Evolutionary conservation across 208 protist species (phyloP).

Genomic region (Spongospora subterranea): DNA sequence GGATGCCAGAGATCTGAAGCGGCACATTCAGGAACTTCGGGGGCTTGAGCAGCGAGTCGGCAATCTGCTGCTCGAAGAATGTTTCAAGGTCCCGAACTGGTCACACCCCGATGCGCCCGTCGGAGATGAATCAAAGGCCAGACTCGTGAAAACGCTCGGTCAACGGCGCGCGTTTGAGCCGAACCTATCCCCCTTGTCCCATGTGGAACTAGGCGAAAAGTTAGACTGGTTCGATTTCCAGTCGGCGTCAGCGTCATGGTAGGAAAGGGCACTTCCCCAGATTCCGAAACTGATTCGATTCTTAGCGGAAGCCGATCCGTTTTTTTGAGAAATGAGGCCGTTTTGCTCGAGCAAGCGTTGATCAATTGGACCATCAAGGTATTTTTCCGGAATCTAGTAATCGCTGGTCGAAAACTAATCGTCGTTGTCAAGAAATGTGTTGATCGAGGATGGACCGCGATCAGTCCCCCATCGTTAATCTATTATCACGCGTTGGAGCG

Average conservation of each 20-base stretch:
- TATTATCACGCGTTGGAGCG: conserved; percentile 69
- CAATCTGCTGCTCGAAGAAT: conserved; percentile 36
- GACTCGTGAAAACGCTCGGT: conserved; percentile 8
- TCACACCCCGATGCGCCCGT: not conserved
- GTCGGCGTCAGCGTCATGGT: not conserved
- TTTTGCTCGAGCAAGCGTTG: conserved; percentile 77
- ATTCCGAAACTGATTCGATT: not conserved
- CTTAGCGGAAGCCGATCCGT: not conserved
- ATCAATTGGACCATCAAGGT: conserved; percentile 73
- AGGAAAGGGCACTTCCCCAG: not conserved
- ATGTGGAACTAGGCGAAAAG: conserved; percentile 13
- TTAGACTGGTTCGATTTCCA: conserved; percentile 52
- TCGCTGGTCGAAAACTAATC: not conserved
- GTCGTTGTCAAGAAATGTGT: not conserved
- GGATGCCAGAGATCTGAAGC: not conserved
- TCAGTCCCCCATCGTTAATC: conserved; percentile 76
- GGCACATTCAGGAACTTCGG: conserved; percentile 20
- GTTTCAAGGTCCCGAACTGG: conserved; percentile 31
- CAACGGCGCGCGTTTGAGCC: not conserved
- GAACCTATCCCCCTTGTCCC: not conserved
- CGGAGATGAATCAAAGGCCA: not conserved
- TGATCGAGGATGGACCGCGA: conserved; percentile 66
- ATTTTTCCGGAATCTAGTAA: not conserved
- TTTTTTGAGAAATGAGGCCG: conserved; percentile 72
- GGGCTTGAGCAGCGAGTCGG: conserved; percentile 6